Evolutionary conservation across 176 grass and related monocot genomes (phyloP).

Genomic region (Cocos nucifera): DNA sequence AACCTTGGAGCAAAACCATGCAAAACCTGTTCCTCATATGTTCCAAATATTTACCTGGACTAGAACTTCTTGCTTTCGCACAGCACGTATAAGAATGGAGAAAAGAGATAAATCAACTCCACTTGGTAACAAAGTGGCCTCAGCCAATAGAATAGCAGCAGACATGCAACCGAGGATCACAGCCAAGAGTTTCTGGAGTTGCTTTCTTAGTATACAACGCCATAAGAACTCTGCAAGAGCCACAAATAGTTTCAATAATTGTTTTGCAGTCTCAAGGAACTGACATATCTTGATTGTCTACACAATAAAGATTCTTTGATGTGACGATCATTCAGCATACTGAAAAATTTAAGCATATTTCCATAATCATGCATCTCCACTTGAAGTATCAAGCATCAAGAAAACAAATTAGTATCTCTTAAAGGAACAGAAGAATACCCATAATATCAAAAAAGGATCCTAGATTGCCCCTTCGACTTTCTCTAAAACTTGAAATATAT

Average conservation of each 20-base stretch:
- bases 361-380: no score
- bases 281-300: no score
- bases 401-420: no score
- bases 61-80: slow-evolving; percentile 78
- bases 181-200: slow-evolving; percentile 81
- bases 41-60: slow-evolving; percentile 69
- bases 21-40: no score
- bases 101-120: slow-evolving; percentile 94
- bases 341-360: no score
- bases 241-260: slow-evolving; percentile 3
- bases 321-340: no score
- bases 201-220: slow-evolving; percentile 90
- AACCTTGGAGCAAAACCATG: no score
- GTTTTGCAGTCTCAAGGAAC: no score
- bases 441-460: slow-evolving; percentile 69
- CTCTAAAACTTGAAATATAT: slow-evolving; percentile 83
- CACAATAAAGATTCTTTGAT: no score
- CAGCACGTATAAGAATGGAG: slow-evolving; percentile 89
- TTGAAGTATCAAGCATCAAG: no score
- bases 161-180: slow-evolving; percentile 72
- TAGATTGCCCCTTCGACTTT: slow-evolving; percentile 39
- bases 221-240: slow-evolving; percentile 77
- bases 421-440: slow-evolving; percentile 41
- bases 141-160: slow-evolving; percentile 91
- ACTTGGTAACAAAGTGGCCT: slow-evolving; percentile 93